Conservation (phyloP, 2,329 filamentous ascomycete species). For the Colletotrichum noveboracense region DNA sequence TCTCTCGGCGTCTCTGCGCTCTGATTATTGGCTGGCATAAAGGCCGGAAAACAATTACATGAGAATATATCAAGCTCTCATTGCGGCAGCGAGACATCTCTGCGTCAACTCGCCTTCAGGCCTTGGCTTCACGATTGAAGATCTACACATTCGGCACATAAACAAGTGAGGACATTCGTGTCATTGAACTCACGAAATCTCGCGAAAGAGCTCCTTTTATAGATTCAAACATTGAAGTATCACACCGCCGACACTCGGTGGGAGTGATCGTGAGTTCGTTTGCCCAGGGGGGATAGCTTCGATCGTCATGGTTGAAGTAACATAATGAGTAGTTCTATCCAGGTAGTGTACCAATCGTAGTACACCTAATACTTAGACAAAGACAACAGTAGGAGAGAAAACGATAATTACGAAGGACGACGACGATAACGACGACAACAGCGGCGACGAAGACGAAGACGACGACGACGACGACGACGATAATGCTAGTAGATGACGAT, state of each 20-base stretch:
- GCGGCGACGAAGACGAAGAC: no score
- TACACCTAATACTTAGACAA: no score
- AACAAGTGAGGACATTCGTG: no score
- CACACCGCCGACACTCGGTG: background rate
- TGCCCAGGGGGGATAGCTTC: accelerated
- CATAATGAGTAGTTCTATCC: background rate
- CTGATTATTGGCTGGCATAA: accelerated
- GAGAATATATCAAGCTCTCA: background rate
- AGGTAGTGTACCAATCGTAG: no score
- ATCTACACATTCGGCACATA: no score
- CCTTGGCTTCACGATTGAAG: background rate
- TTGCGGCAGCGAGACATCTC: accelerated
- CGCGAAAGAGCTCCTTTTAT: accelerated
- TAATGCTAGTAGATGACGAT: no score
- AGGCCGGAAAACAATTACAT: accelerated
- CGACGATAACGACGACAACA: no score
- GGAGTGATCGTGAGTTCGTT: accelerated
- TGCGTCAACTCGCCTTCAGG: background rate
- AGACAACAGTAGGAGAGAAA: no score
- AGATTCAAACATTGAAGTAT: background rate
- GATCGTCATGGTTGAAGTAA: background rate
- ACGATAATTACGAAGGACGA: no score
- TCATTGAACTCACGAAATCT: accelerated
- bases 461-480: no score
- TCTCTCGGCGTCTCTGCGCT: accelerated